These are phyloP conservation scores for Taphrina communis DNA, from an alignment of 1,139 yeast species.

Conservation along the genomic window DNA sequence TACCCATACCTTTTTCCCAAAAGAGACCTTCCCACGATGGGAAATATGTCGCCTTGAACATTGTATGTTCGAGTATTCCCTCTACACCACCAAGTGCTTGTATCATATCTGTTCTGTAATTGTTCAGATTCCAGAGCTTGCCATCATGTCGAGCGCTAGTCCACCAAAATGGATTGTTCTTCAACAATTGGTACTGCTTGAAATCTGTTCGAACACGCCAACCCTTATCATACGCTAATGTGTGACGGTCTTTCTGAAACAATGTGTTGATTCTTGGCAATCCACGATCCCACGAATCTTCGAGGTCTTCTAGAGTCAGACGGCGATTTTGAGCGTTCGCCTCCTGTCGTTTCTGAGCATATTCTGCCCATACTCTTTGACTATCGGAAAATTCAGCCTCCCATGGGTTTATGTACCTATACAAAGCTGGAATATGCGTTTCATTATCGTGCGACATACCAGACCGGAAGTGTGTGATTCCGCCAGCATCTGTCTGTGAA, in stretches of 20 bases:
- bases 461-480: conserved; percentile 90
- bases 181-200: conserved; percentile 71
- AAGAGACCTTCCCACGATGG: conserved; percentile 98
- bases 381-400: conserved; percentile 94
- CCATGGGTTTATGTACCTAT: conserved; percentile 93
- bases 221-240: conserved; percentile 93
- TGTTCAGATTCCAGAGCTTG: conserved; percentile 88
- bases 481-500: conserved; percentile 92
- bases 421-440: conserved; percentile 86
- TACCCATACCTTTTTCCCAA: conserved; percentile 66
- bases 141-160: conserved; percentile 93
- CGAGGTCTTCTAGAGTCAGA: conserved; percentile 89
- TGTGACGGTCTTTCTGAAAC: conserved; percentile 93
- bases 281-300: conserved; percentile 95
- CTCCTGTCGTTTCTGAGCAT: conserved; percentile 85
- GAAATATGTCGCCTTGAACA: conserved; percentile 96
- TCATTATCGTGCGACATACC: conserved; percentile 83
- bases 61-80: conserved; percentile 90
- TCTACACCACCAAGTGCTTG: conserved; percentile 98
- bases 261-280: conserved; percentile 93
- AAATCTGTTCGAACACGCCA: conserved; percentile 83
- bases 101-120: conserved; percentile 93
- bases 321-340: conserved; percentile 86
- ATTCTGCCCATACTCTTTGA: conserved; percentile 97
- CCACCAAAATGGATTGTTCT: conserved; percentile 96